Base-by-base conservation (phyloP, 257 asterid genomes). In the Knoxia roxburghii region DNA sequence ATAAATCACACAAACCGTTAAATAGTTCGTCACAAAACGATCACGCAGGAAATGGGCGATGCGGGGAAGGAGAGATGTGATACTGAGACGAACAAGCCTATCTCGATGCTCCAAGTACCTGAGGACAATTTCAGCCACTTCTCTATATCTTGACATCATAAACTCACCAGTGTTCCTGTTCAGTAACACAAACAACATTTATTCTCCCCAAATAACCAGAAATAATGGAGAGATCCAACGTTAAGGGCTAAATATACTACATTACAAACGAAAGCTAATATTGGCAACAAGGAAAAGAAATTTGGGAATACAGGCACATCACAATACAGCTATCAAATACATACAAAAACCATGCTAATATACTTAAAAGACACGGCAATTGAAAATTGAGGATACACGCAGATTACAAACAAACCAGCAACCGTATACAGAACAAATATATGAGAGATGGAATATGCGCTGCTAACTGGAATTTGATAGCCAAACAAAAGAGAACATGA, bases 81-180 rank as follows among this genome's bases (percentile, higher is more conserved):
- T 94, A 89, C 99, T 94, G 74, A 90, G 95, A 62, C 99, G 99
- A 83, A 94, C 99, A 74, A 94, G 95, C 70, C 96, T 82, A 77
- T 94, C 99, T 66, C 95, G 86, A 76, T 90, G 93, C 84, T 94
- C 97, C 74, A 94, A 81, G 87, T 94, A 94, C 71, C 96, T 87
- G 50, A 94, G 93, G 69, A 94, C 97, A 82, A 94, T 94, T 61
- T 94, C 99, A 61, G 99, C 97, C 65, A 94, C 99, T 81, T 94
- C 99, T 82, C 99, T 85, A 70, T 94, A 94, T 78, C 97, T 85
- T 67, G 96, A 94, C 97, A 94, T 94, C 99, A 94, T 94, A 84
- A 94, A 94, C 79, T 94, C 99, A 9, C 99, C 99, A 1, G 99
- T 90, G 64, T 94, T 94, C 88, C 99, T 94, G 93, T 69, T 72